These are phyloP conservation scores for Colletotrichum australisinense DNA, from an alignment of 2,329 filamentous ascomycete species.

Conservation along the genomic window DNA sequence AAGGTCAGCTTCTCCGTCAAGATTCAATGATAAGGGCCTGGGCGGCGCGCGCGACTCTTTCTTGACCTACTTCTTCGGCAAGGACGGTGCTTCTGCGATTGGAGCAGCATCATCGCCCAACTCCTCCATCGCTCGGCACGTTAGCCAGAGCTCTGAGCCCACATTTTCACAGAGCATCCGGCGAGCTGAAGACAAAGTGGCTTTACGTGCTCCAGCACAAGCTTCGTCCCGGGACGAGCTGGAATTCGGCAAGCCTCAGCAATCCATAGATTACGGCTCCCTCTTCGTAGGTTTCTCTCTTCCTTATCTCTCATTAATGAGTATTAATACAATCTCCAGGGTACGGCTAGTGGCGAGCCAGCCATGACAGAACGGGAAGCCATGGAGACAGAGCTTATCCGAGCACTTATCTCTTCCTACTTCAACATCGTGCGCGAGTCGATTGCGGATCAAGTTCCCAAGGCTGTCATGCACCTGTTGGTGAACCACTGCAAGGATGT, in stretches of 20 bases:
- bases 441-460: constrained; percentile 98
- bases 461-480: constrained; percentile 97
- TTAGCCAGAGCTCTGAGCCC: constrained; percentile 82
- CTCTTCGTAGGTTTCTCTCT: constrained; percentile 66
- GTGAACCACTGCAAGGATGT: constrained; percentile 99
- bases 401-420: constrained; percentile 95
- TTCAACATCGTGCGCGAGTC: constrained; percentile 99
- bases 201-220: constrained; percentile 62
- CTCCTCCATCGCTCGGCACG: constrained; percentile 68
- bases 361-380: constrained; percentile 95
- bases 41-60: constrained; percentile 87
- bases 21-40: constrained; percentile 68
- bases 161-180: constrained; percentile 87
- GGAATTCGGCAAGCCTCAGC: constrained; percentile 51
- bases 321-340: constrained; percentile 51
- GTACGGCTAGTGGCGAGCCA: constrained; percentile 74
- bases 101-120: constrained; percentile 49
- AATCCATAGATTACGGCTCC: constrained; percentile 54
- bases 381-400: constrained; percentile 97
- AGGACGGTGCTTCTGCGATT: constrained; percentile 74
- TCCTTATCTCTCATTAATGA: background rate
- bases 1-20: constrained; percentile 71
- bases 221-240: constrained; percentile 51
- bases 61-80: constrained; percentile 98
- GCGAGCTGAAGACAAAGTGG: constrained; percentile 70